Evolutionary conservation across 108 stramenopile species (phyloP).

Genomic region (Parietichytrium sp.): DNA sequence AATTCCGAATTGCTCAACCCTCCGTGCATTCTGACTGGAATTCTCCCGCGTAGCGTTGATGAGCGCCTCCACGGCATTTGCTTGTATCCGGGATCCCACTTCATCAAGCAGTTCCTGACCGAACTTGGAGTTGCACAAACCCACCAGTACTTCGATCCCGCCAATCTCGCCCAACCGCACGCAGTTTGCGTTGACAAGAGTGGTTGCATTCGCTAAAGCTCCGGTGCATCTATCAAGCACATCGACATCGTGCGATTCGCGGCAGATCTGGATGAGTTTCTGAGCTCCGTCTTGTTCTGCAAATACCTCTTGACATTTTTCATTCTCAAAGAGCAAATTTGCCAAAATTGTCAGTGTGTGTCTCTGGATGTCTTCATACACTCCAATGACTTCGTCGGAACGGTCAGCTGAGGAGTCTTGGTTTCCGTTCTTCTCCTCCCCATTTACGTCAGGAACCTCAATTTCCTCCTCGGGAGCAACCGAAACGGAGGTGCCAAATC

Average conservation of each 20-base stretch:
- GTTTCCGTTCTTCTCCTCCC: too few relatives aligned
- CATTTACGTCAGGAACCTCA: too few relatives aligned
- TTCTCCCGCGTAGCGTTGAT: not conserved
- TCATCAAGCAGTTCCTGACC: not conserved
- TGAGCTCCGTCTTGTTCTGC: not conserved
- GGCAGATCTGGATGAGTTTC: not conserved
- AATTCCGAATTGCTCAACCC: not conserved
- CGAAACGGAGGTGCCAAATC: too few relatives aligned
- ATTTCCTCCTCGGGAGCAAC: too few relatives aligned
- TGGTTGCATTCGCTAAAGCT: slow-evolving; percentile 16
- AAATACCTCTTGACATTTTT: not conserved
- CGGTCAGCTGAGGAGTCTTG: too few relatives aligned
- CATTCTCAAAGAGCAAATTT: slow-evolving; percentile 11
- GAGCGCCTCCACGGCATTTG: not conserved
- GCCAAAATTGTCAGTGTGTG: not conserved
- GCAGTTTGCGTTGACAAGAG: not conserved
- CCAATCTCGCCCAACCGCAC: not conserved
- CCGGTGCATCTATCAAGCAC: not conserved
- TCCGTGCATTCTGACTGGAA: too few relatives aligned
- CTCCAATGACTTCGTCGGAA: too few relatives aligned
- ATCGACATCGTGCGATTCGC: not conserved
- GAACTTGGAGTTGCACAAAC: not conserved
- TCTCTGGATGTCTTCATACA: not conserved
- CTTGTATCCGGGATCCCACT: not conserved
- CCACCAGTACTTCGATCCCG: not conserved